These are phyloP conservation scores for Mangifera indica DNA, from an alignment of 345 rosid genomes.

Conservation along the genomic window DNA sequence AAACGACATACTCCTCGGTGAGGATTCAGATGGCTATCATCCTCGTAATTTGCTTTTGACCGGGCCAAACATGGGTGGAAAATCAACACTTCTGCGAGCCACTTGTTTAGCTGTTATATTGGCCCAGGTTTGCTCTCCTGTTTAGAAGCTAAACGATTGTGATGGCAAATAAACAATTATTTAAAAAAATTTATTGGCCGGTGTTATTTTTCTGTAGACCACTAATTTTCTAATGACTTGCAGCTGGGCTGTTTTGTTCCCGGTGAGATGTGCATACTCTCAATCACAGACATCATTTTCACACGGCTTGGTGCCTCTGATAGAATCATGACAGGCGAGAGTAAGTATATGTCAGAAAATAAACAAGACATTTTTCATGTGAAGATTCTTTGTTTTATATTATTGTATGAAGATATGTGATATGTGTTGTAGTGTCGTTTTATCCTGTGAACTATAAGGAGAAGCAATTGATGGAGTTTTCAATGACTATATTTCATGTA, in stretches of 20 bases:
- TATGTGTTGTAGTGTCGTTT: not conserved
- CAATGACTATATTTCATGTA: not conserved
- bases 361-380: not conserved
- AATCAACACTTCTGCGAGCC: slow-evolving; percentile 91
- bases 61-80: slow-evolving; percentile 99
- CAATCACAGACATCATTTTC: slow-evolving; percentile 80
- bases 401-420: not conserved
- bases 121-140: slow-evolving; percentile 62
- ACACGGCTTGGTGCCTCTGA: slow-evolving; percentile 93
- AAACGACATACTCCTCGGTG: slow-evolving; percentile 73
- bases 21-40: slow-evolving; percentile 42
- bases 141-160: slow-evolving; percentile 9
- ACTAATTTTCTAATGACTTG: slow-evolving; percentile 25
- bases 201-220: not conserved
- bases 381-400: not conserved
- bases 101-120: slow-evolving; percentile 84
- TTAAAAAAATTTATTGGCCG: not conserved
- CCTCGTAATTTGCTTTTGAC: slow-evolving; percentile 71
- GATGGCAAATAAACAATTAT: slow-evolving; percentile 3
- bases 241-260: slow-evolving; percentile 93
- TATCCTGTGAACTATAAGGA: not conserved
- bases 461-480: not conserved
- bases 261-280: slow-evolving; percentile 58
- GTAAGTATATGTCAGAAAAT: slow-evolving; percentile 43
- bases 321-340: slow-evolving; percentile 93